Conservation (phyloP, 108 stramenopile species). For the Parmales sp. region DNA sequence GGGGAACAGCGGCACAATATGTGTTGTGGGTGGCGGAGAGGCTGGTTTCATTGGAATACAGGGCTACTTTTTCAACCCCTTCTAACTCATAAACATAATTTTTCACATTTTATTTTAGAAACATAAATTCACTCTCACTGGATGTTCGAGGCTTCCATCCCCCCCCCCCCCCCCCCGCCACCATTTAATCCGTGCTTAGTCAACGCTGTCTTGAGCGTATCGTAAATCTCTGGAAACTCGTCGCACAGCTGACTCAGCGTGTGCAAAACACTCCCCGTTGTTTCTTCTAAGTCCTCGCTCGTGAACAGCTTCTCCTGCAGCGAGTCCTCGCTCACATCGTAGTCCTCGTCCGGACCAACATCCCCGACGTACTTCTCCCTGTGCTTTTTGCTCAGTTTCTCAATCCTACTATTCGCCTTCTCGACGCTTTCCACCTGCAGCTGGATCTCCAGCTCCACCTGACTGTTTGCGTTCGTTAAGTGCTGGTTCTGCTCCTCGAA, state of each 20-base stretch:
- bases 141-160: too few species aligned
- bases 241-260: conserved; percentile 50
- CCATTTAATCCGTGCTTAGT: conserved; percentile 19
- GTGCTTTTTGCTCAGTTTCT: conserved; percentile 9
- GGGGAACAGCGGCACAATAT: too few species aligned
- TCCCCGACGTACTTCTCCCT: conserved; percentile 14
- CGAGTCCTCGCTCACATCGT: conserved; percentile 20
- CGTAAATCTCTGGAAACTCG: conserved; percentile 59
- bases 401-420: conserved; percentile 17
- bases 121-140: too few species aligned
- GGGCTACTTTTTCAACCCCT: too few species aligned
- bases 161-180: not conserved
- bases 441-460: conserved; percentile 25
- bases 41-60: too few species aligned
- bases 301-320: conserved; percentile 46
- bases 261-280: conserved; percentile 40
- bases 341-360: conserved; percentile 16
- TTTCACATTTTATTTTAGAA: too few species aligned
- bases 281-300: conserved; percentile 38
- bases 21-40: too few species aligned
- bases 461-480: conserved; percentile 17
- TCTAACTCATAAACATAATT: too few species aligned
- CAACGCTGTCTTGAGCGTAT: conserved; percentile 30
- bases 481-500: conserved; percentile 29
- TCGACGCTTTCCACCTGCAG: conserved; percentile 19